Conservation (phyloP, 352 stramenopile genomes). For the Pythium rishiriense region DNA sequence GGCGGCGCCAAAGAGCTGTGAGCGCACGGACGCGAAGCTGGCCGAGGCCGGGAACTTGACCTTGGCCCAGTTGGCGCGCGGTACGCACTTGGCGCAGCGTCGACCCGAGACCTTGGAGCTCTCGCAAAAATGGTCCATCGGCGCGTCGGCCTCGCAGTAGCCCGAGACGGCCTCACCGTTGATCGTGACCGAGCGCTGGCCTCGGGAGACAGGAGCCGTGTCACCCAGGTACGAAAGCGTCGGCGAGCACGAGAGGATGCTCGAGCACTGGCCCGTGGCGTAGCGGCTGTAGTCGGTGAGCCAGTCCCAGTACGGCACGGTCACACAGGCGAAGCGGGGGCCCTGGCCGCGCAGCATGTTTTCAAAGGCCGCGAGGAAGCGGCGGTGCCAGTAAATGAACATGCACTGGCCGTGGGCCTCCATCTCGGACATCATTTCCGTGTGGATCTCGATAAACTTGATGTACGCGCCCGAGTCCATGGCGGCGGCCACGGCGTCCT, state of each 20-base stretch:
- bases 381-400: constrained; percentile 84
- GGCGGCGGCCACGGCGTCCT: constrained; percentile 27
- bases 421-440: constrained; percentile 33
- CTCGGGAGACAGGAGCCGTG: constrained; percentile 5
- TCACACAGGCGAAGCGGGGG: constrained; percentile 58
- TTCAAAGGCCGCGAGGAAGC: constrained; percentile 67
- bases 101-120: constrained; percentile 18
- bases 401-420: constrained; percentile 53
- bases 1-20: constrained; percentile 45
- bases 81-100: constrained; percentile 45
- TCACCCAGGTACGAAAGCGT: constrained; percentile 47
- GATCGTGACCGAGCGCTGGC: constrained; percentile 29
- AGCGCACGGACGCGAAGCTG: constrained; percentile 45
- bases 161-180: constrained; percentile 41
- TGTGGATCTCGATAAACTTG: constrained; percentile 35
- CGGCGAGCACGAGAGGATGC: constrained; percentile 45
- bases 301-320: constrained; percentile 82
- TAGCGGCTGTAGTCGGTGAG: constrained; percentile 48
- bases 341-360: constrained; percentile 79
- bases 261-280: constrained; percentile 39
- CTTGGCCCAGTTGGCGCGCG: constrained; percentile 43
- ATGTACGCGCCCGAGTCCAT: constrained; percentile 37
- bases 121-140: constrained; percentile 65
- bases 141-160: constrained; percentile 36
- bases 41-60: constrained; percentile 32